Evolutionary conservation across 176 grass and related monocot genomes (phyloP).

Genomic region (Rhipidocladum racemiflorum): DNA sequence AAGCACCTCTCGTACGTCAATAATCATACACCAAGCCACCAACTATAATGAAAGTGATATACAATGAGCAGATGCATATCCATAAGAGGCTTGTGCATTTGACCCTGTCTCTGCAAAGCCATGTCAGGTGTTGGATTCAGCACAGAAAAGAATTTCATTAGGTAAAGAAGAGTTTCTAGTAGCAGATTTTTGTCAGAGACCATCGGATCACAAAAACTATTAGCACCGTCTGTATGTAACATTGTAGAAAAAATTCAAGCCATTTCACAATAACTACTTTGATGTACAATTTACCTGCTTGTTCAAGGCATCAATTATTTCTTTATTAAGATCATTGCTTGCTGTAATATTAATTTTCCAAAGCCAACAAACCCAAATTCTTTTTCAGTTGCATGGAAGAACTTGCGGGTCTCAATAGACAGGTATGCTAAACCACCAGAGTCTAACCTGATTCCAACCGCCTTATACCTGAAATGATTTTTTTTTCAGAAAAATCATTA

Average conservation of each 20-base stretch:
- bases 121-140: neutral
- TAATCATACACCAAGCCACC: constrained; percentile 21
- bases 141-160: neutral
- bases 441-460: constrained; percentile 86
- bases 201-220: neutral
- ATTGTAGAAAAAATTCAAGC: neutral
- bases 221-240: neutral
- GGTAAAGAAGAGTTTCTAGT: neutral
- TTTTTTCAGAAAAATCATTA: neutral
- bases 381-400: constrained; percentile 70
- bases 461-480: constrained; percentile 65
- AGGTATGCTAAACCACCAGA: constrained; percentile 93
- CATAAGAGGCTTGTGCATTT: neutral
- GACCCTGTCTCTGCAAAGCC: neutral
- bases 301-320: constrained; percentile 99
- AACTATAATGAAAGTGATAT: neutral
- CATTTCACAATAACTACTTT: neutral
- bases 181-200: neutral
- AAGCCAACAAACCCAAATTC: constrained; percentile 73
- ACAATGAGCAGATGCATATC: neutral
- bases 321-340: constrained; percentile 96
- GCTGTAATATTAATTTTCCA: constrained; percentile 73
- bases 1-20: too few relatives aligned
- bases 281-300: constrained; percentile 68
- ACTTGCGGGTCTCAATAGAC: constrained; percentile 64